A percentile compares a stretch with the other conserved stretches of the same genome.
Evolutionary conservation across 2,329 filamentous ascomycete genomes (phyloP).

Genomic region (Apiospora sp.): DNA sequence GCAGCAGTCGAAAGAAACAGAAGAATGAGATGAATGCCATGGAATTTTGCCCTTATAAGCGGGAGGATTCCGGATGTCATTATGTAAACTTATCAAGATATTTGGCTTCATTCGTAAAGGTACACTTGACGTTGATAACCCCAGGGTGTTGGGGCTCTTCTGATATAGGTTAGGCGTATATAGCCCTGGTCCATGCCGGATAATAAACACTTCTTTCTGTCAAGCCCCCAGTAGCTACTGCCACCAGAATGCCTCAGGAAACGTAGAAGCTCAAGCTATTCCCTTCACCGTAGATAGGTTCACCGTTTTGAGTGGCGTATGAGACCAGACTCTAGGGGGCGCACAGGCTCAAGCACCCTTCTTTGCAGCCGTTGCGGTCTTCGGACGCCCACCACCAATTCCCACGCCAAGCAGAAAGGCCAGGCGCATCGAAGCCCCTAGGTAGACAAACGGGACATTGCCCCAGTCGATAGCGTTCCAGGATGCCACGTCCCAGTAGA

Average conservation of each 20-base stretch:
- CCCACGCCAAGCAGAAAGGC: conserved; percentile 68
- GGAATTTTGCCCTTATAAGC: not conserved
- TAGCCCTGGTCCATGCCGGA: not conserved
- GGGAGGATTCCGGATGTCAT: not conserved
- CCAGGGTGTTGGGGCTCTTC: not conserved
- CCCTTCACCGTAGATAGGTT: not conserved
- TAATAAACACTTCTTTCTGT: not conserved
- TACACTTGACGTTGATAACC: not conserved
- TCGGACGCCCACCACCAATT: conserved; percentile 42
- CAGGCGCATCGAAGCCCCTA: conserved; percentile 66
- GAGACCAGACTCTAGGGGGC: not conserved
- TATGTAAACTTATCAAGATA: not conserved
- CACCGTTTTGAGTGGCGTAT: not conserved
- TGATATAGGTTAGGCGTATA: not conserved
- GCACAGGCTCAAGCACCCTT: conserved; percentile 30
- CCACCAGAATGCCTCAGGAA: not conserved
- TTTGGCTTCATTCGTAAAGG: not conserved
- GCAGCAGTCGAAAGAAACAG: not conserved
- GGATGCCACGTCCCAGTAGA: conserved; percentile 68
- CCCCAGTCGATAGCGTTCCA: conserved; percentile 77
- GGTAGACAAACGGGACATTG: conserved; percentile 75
- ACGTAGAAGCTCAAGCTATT: not conserved
- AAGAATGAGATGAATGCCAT: not conserved
- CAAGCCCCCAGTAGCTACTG: not conserved
- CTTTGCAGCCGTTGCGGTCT: conserved; percentile 29